Percentiles rank a stretch among this genome's conserved stretches.
Evolutionary conservation across 2,329 filamentous ascomycete genomes (phyloP).

Genomic region (Ampelomyces quisqualis): DNA sequence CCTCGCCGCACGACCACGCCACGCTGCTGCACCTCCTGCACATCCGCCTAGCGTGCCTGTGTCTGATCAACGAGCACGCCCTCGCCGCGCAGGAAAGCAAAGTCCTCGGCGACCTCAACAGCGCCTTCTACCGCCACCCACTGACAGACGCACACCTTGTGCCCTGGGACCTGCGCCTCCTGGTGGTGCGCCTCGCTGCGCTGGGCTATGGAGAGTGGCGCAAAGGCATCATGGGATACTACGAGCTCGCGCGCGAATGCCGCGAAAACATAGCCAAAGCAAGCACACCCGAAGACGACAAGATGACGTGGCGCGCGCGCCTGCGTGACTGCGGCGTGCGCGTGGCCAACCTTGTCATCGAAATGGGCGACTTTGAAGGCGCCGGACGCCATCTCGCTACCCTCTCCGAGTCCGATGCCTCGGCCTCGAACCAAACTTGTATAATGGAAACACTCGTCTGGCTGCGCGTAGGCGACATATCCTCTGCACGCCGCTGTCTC

Average conservation of each 20-base stretch:
- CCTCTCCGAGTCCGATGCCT: constrained; percentile 51
- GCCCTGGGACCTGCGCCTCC: constrained; percentile 82
- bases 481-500: constrained; percentile 63
- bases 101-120: constrained; percentile 61
- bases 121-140: constrained; percentile 54
- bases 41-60: constrained; percentile 76
- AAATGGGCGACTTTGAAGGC: constrained; percentile 84
- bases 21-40: constrained; percentile 78
- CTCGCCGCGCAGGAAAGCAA: constrained; percentile 62
- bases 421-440: constrained; percentile 35
- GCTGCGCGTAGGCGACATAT: constrained; percentile 75
- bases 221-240: constrained; percentile 84
- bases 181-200: constrained; percentile 80
- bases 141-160: constrained; percentile 59
- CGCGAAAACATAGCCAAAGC: constrained; percentile 56
- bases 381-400: constrained; percentile 71
- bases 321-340: constrained; percentile 72
- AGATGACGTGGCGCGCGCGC: constrained; percentile 68
- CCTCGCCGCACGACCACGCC: constrained; percentile 58
- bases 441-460: constrained; percentile 65
- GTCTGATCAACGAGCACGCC: constrained; percentile 67
- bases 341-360: constrained; percentile 66
- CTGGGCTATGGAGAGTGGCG: constrained; percentile 83
- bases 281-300: constrained; percentile 51
- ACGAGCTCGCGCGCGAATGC: constrained; percentile 81